Percentiles rank a stretch among this genome's conserved stretches.
phyloP scores from a whole-genome alignment of 163 green algal species.

The Chloromonas sp. region DNA sequence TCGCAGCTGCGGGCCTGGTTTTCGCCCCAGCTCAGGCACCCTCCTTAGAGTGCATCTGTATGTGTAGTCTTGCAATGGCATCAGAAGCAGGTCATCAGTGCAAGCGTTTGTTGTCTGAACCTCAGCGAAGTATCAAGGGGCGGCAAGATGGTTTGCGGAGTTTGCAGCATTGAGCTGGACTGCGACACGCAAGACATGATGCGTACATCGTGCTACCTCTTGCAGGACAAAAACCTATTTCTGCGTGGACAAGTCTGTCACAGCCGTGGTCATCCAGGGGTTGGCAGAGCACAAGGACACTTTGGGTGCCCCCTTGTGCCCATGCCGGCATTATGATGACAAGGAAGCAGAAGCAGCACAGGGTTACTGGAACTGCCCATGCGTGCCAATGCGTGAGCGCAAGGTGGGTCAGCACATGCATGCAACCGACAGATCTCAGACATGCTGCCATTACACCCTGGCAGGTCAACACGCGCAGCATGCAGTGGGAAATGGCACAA shows the following conservation, averaged over 20 bases:
- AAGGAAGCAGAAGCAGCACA: slow-evolving; percentile 87
- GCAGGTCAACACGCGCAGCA: too few species aligned
- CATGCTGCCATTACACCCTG: too few species aligned
- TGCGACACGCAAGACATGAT: too few species aligned
- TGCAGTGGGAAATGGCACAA: too few species aligned
- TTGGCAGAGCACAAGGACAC: slow-evolving; percentile 97
- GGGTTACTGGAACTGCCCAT: slow-evolving; percentile 99
- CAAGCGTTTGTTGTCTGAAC: not conserved
- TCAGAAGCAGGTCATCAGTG: not conserved
- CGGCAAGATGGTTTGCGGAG: too few species aligned
- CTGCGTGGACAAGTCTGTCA: slow-evolving; percentile 96
- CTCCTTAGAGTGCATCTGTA: not conserved
- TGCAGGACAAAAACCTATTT: slow-evolving; percentile 90
- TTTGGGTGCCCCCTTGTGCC: slow-evolving; percentile 93
- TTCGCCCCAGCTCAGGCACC: not conserved
- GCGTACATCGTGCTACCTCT: too few species aligned
- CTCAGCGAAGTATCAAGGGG: too few species aligned
- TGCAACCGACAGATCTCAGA: too few species aligned
- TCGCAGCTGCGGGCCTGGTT: not conserved
- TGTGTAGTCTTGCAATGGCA: not conserved
- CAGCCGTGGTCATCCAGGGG: slow-evolving; percentile 94
- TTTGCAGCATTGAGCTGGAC: too few species aligned
- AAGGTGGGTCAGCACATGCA: slow-evolving; percentile 46
- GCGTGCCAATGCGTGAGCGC: slow-evolving; percentile 95
- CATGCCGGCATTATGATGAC: slow-evolving; percentile 98